phyloP scores from a whole-genome alignment of 306 rosid genomes.

The Acacia confusa region DNA sequence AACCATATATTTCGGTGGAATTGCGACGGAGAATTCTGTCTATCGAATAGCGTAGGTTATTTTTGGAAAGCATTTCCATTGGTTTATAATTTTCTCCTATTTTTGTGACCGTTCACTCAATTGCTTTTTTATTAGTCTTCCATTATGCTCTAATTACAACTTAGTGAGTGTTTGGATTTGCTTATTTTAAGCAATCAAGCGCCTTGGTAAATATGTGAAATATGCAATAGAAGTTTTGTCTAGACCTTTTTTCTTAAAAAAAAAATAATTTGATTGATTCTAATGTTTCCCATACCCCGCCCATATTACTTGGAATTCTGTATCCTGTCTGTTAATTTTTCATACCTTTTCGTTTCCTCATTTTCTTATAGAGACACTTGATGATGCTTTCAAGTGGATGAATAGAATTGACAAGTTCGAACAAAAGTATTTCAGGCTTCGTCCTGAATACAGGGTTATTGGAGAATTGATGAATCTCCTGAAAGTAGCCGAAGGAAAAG shows the following conservation, averaged over 20 bases:
- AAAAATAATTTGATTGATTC: too few relatives aligned
- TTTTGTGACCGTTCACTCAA: not conserved
- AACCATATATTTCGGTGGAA: not conserved
- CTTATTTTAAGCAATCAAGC: too few relatives aligned
- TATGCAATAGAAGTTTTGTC: too few relatives aligned
- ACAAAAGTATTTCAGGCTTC: constrained; percentile 67
- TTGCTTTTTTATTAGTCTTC: not conserved
- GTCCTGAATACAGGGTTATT: constrained; percentile 75
- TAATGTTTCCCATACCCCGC: too few relatives aligned
- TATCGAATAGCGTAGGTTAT: not conserved
- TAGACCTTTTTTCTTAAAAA: too few relatives aligned
- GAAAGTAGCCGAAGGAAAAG: constrained; percentile 77
- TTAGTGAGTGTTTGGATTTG: too few relatives aligned
- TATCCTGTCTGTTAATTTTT: not conserved
- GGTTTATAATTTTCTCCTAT: not conserved
- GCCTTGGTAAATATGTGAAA: too few relatives aligned
- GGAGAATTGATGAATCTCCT: constrained; percentile 84
- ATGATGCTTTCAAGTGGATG: constrained; percentile 86
- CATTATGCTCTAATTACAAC: not conserved
- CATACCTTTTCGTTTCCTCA: not conserved
- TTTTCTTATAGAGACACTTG: constrained; percentile 59
- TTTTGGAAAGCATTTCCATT: not conserved
- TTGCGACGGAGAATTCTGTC: not conserved
- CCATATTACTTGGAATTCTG: not conserved
- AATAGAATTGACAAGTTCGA: constrained; percentile 76